These are phyloP conservation scores for Haematococcus sp. DNA, from an alignment of 139 green algal genomes.

Conservation along the genomic window DNA sequence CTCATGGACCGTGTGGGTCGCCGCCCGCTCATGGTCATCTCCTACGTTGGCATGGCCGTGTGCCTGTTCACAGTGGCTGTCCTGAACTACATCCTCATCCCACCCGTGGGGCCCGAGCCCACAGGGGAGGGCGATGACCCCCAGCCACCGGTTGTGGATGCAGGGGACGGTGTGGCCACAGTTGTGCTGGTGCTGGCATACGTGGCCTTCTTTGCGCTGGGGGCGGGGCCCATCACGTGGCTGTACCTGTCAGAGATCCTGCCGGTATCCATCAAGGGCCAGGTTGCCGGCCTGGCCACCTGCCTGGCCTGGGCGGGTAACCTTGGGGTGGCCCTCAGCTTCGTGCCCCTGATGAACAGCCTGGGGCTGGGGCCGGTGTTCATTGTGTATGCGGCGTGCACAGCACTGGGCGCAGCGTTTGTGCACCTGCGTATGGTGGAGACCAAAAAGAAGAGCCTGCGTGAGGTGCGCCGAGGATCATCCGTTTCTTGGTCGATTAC, in stretches of 20 bases:
- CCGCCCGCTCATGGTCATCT: constrained; percentile 49
- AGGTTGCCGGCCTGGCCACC: constrained; percentile 36
- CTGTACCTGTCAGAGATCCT: constrained; percentile 78
- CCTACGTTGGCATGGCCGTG: constrained; percentile 62
- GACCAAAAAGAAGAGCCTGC: too few relatives aligned
- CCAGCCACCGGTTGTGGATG: not conserved
- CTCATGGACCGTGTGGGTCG: constrained; percentile 21
- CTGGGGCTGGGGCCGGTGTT: constrained; percentile 8
- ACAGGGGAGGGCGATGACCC: not conserved
- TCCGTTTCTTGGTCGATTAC: too few relatives aligned
- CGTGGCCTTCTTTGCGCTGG: constrained; percentile 68
- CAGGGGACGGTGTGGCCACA: not conserved
- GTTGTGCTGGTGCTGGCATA: constrained; percentile 48
- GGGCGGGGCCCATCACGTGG: constrained; percentile 69
- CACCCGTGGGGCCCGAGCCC: not conserved
- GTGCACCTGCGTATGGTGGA: constrained; percentile 7
- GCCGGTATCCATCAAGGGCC: constrained; percentile 60
- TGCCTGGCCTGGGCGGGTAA: constrained; percentile 50
- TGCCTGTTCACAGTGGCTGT: constrained; percentile 41
- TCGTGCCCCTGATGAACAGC: constrained; percentile 5
- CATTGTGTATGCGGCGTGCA: constrained; percentile 10
- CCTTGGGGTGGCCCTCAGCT: constrained; percentile 38
- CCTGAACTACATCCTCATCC: not conserved
- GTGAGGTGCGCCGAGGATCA: too few relatives aligned
- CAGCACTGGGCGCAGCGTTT: not conserved